Evolutionary conservation across 1,139 yeast genomes (phyloP), one percentile per base, ranked within the genome.

Genomic region (Debaryomyces robertsiae): DNA sequence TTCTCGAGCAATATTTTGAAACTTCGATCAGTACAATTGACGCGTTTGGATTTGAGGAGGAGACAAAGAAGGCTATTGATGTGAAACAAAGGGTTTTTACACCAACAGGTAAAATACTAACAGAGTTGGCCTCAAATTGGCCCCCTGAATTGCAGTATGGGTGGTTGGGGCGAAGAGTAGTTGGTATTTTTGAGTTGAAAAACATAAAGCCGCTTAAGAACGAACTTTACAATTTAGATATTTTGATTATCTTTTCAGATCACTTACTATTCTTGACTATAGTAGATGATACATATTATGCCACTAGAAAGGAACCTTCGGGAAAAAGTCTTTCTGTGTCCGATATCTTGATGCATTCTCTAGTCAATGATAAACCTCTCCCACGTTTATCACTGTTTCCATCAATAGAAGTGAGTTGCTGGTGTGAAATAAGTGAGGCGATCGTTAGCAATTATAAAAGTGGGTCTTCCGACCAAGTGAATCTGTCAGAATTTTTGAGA

Each of bases 71-170:
- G 9, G 46, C 65, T 42, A 74, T 80, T 11, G 78, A 76, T 46
- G 75, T 70, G 48, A 46, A 39, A 18, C 75, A 80, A 32, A 73
- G 96, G 46, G 81, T 89, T 0, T 88, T 90, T 57, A 90, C 97
- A 0, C 96, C 97, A 1, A 84, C 96, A 0, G 98, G 97, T 0
- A 89, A 88, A 57, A 75, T 91, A 2, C 65, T 91, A 32, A 84
- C 95, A 0, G 96, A 89, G 54, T 61, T 90, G 18, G 95, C 96
- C 5, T 72, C 79, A 7, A 81, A 81, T 16, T 91, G 97, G 97
- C 98, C 98, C 0, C 66, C 79, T 0, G 91, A 85, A 52, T 69
- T 91, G 19, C 95, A 88, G 50, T 84, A 83, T 54, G 96, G 95
- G 18, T 90, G 97, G 97, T 61, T 89, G 17, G 75, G 84, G 23